Conservation (phyloP, 495 filamentous ascomycete genomes). For the Penicillium goetzii region DNA sequence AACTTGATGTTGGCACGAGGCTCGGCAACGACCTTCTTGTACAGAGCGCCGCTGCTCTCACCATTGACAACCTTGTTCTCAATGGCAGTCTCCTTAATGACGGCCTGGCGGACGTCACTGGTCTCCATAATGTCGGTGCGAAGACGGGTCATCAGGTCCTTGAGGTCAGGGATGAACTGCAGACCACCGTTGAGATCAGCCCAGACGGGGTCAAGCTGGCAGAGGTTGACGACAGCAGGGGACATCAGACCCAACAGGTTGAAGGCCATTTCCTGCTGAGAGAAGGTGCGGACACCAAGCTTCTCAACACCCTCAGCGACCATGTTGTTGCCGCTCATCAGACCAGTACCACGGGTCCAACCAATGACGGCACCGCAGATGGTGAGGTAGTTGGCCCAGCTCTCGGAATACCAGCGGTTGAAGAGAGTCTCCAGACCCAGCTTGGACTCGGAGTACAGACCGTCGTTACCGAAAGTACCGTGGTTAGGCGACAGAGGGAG, state of each 20-base stretch:
- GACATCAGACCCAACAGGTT: constrained; percentile 97
- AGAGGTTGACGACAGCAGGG: constrained; percentile 89
- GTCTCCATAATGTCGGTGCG: constrained; percentile 92
- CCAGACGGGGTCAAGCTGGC: constrained; percentile 93
- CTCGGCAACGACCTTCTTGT: constrained; percentile 89
- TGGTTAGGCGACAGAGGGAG: constrained; percentile 97
- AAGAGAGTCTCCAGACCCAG: constrained; percentile 95
- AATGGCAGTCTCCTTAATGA: constrained; percentile 92
- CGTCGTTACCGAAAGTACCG: constrained; percentile 97
- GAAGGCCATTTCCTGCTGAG: constrained; percentile 99
- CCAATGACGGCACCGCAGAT: constrained; percentile 99
- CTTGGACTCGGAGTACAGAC: constrained; percentile 98
- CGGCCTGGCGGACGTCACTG: constrained; percentile 88
- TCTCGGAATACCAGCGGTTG: constrained; percentile 98
- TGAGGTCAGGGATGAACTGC: constrained; percentile 97
- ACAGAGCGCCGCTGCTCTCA: constrained; percentile 86
- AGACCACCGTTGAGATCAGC: constrained; percentile 97
- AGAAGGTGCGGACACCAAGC: constrained; percentile 96
- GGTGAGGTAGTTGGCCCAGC: constrained; percentile 96
- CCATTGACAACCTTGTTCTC: constrained; percentile 98
- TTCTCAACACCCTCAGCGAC: constrained; percentile 96
- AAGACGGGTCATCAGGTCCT: constrained; percentile 86
- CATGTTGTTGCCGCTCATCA: constrained; percentile 98
- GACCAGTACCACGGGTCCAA: constrained; percentile 96
- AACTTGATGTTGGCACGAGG: constrained; percentile 98